Percentiles rank a stretch among this genome's conserved stretches.
Evolutionary conservation across 2,329 filamentous ascomycete species (phyloP).

Genomic region (Thelonectria rubi): DNA sequence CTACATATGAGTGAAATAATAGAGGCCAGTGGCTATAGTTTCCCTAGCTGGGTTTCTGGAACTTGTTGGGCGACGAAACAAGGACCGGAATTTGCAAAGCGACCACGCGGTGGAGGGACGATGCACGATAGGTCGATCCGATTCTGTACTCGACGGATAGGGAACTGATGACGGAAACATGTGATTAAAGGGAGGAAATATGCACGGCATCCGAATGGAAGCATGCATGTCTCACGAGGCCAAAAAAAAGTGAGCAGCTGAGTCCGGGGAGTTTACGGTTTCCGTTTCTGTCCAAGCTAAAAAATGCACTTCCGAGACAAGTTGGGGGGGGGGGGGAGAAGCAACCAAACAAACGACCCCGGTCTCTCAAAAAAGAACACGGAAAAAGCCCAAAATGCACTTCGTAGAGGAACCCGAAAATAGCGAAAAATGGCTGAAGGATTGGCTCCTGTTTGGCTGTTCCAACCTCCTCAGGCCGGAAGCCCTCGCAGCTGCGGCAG

Average conservation of each 20-base stretch:
- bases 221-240: too few species aligned
- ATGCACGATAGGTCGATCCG: not conserved
- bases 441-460: not conserved
- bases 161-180: not conserved
- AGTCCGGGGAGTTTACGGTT: too few species aligned
- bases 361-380: too few species aligned
- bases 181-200: not conserved
- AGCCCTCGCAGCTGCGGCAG: too few species aligned
- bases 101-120: slow-evolving; percentile 10
- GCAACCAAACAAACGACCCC: too few species aligned
- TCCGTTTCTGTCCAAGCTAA: not conserved
- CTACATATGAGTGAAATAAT: too few species aligned
- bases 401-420: not conserved
- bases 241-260: too few species aligned
- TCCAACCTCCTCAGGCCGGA: too few species aligned
- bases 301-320: not conserved
- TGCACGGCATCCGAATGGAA: too few species aligned
- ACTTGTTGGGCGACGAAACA: not conserved
- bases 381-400: not conserved
- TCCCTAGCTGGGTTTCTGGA: too few species aligned
- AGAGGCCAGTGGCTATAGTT: too few species aligned
- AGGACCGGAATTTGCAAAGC: slow-evolving; percentile 5
- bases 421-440: not conserved
- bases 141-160: not conserved
- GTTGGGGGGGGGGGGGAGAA: too few species aligned